Base-by-base conservation (phyloP, 257 asterid species). In the Nemophila menziesii region DNA sequence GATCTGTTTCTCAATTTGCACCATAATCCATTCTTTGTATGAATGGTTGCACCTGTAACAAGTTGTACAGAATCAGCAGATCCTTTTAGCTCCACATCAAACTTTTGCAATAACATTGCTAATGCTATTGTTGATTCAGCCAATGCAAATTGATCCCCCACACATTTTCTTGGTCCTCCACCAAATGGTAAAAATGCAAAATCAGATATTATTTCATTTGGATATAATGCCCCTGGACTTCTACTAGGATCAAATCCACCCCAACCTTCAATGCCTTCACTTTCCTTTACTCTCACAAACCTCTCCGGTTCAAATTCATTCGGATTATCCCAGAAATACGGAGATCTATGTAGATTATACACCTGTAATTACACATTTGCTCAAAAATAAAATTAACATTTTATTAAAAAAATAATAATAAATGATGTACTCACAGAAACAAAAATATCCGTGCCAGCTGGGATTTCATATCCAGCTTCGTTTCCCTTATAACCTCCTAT, bases 111-210 rank as follows among this genome's bases (percentile, higher is more conserved):
- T 38, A 83, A 55, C 84, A 68, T 55, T 6, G 95, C 86, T 65
- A 87, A 61, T 20, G 92, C 86, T 29, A 87, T 61, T n/a, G 97
- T 83, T 46, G 97, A 87, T 64, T 87, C 97, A 93, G 80, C 80
- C 46, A 87, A 85, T 49, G 97, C 95, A 48, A 87, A 87, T 52
- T 83, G 97, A 67, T 87, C 97, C 14, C 97, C 97, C 0, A 87
- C 93, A n/a, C 97, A 87, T 67, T 82, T 87, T 58, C 97, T 75
- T 34, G 95, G 92, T 51, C 97, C 97, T 27, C 97, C 97, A 8
- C 97, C 97, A 20, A 87, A 87, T 8, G 97, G 97, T 87, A 87
- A 75, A 80, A 87, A 79, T 11, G 97, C 86, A 13, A 80, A 87
- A 58, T 87, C 97, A 16, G 95, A 66, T 55, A 80, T 67, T 42